These are phyloP conservation scores for Fagus sylvatica DNA, from an alignment of 306 rosid genomes.

Conservation along the genomic window DNA sequence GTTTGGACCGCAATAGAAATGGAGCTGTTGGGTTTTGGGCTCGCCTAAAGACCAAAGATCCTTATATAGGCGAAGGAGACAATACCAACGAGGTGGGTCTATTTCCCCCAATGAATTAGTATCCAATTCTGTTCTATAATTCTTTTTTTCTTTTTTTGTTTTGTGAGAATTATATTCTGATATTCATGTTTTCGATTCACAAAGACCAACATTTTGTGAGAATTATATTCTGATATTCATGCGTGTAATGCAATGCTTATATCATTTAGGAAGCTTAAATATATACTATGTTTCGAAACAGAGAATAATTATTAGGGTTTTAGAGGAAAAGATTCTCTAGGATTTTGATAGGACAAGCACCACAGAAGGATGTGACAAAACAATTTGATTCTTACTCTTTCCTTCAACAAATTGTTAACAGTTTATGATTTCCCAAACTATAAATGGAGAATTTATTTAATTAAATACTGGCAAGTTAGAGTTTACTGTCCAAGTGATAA, in stretches of 20 bases:
- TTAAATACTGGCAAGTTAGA: constrained; percentile 8
- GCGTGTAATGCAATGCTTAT: too few species aligned
- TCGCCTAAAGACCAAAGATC: not conserved
- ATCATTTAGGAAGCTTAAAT: not conserved
- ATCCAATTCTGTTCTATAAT: too few species aligned
- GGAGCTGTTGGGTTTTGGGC: not conserved
- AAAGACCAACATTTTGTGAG: too few species aligned
- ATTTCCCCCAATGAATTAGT: not conserved
- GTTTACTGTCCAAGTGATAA: constrained; percentile 4
- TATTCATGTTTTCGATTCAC: not conserved
- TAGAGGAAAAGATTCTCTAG: not conserved
- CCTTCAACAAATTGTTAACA: not conserved
- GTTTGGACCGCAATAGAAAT: not conserved
- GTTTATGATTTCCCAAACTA: not conserved
- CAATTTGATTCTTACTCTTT: not conserved
- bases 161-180: not conserved
- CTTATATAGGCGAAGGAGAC: not conserved
- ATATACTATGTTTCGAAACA: not conserved
- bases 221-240: too few species aligned
- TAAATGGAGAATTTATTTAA: constrained; percentile 11
- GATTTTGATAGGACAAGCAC: not conserved
- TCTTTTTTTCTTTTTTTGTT: too few species aligned
- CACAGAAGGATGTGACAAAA: not conserved
- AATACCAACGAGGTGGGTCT: not conserved
- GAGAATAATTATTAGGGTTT: not conserved